These are phyloP conservation scores for Aspergillus bertholletiae DNA, from an alignment of 495 filamentous ascomycete species.

Conservation along the genomic window DNA sequence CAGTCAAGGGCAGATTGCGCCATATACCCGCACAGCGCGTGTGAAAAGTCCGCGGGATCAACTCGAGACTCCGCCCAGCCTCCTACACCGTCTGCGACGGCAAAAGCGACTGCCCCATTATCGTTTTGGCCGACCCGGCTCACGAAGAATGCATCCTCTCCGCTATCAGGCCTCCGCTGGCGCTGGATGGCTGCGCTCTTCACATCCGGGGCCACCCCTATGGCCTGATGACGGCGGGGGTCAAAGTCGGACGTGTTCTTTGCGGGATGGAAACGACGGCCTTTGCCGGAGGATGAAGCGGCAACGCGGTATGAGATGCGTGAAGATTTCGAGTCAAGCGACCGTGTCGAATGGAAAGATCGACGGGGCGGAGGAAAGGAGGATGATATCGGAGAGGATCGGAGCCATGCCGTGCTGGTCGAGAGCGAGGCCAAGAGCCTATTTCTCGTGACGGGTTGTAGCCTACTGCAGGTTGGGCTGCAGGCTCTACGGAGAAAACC, in stretches of 20 bases:
- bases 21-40: slow-evolving; percentile 92
- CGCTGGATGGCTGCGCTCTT: slow-evolving; percentile 28
- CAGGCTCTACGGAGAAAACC: slow-evolving; percentile 33
- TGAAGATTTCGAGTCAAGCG: slow-evolving; percentile 15
- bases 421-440: slow-evolving; percentile 15
- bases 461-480: slow-evolving; percentile 37
- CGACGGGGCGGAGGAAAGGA: slow-evolving; percentile 5
- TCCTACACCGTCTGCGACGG: slow-evolving; percentile 90
- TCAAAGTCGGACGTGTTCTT: slow-evolving; percentile 75
- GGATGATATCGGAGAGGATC: slow-evolving; percentile 2
- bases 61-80: slow-evolving; percentile 90
- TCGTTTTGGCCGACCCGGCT: slow-evolving; percentile 59
- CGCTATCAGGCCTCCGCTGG: slow-evolving; percentile 63
- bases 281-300: slow-evolving; percentile 71
- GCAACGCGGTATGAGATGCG: slow-evolving; percentile 48
- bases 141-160: slow-evolving; percentile 96
- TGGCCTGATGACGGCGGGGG: slow-evolving; percentile 50
- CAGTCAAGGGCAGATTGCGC: slow-evolving; percentile 62
- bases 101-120: slow-evolving; percentile 62
- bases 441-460: slow-evolving; percentile 27
- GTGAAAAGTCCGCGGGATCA: slow-evolving; percentile 92
- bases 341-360: slow-evolving; percentile 28
- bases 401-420: slow-evolving; percentile 8
- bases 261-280: slow-evolving; percentile 64
- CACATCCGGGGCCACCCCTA: slow-evolving; percentile 48